Percentiles rank a stretch among this genome's conserved stretches.
phyloP scores from a whole-genome alignment of 2,329 filamentous ascomycete species.

The Sphaerulina vaccinii region DNA sequence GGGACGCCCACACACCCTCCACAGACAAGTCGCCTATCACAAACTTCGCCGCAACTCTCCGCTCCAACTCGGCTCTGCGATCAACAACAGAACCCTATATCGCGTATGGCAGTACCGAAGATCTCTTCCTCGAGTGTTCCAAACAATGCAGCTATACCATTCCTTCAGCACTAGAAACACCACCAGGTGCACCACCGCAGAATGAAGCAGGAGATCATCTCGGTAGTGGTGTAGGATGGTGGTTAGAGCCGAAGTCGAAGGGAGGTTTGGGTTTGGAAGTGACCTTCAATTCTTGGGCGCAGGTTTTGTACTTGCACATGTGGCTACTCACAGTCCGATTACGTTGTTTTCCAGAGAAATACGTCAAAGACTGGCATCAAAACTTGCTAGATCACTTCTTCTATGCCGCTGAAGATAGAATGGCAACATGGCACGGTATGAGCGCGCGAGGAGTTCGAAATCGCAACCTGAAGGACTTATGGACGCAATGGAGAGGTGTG shows the following conservation, averaged over 20 bases:
- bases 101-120: conserved; percentile 75
- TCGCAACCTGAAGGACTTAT: conserved; percentile 77
- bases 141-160: conserved; percentile 74
- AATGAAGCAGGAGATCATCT: conserved; percentile 79
- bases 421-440: conserved; percentile 75
- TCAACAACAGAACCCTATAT: conserved; percentile 66
- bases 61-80: conserved; percentile 35
- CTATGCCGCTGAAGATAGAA: conserved; percentile 79
- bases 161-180: conserved; percentile 60
- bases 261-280: conserved; percentile 66
- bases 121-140: conserved; percentile 73
- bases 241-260: conserved; percentile 61
- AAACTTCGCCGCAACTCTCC: conserved; percentile 29
- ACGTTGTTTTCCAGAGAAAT: conserved; percentile 70
- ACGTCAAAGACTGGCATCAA: conserved; percentile 76
- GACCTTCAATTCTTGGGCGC: conserved; percentile 93
- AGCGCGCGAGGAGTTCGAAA: conserved; percentile 55
- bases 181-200: conserved; percentile 65
- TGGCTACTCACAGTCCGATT: conserved; percentile 84
- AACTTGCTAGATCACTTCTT: conserved; percentile 95
- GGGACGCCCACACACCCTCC: conserved; percentile 13
- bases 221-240: conserved; percentile 70
- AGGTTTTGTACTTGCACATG: conserved; percentile 94
- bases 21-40: conserved; percentile 20
- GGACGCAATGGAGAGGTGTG: conserved; percentile 86